phyloP scores from a whole-genome alignment of 148 eudicot genomes.

The Silene latifolia region DNA sequence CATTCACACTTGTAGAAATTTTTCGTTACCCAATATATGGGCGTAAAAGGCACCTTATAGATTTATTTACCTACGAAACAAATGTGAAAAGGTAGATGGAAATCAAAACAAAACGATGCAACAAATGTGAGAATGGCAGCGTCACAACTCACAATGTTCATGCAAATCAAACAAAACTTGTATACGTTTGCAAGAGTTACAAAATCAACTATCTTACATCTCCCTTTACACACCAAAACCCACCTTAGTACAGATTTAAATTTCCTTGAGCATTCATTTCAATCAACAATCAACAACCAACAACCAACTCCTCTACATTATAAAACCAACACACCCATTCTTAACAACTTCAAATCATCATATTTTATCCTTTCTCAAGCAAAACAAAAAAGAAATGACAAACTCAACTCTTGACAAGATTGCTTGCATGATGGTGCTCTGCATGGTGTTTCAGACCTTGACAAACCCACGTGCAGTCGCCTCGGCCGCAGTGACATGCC shows the following conservation, averaged over 20 bases:
- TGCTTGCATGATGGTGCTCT: background rate
- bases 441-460: conserved; percentile 6
- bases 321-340: background rate
- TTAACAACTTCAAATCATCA: background rate
- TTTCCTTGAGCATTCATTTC: background rate
- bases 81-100: no score
- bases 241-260: background rate
- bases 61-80: no score
- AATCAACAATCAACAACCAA: conserved; percentile 16
- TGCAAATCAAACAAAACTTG: conserved; percentile 4
- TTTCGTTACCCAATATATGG: no score
- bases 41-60: no score
- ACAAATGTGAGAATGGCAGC: background rate
- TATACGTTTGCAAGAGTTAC: conserved; percentile 4
- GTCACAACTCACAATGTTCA: background rate
- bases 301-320: conserved; percentile 11
- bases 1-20: no score
- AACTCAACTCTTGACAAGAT: conserved; percentile 9
- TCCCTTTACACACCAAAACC: background rate
- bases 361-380: background rate
- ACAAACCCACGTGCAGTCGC: background rate
- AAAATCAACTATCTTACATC: background rate
- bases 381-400: conserved; percentile 6
- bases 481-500: conserved; percentile 7
- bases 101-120: no score